Conservation (phyloP, 2,329 filamentous ascomycete species). For the Cordyceps militaris region DNA sequence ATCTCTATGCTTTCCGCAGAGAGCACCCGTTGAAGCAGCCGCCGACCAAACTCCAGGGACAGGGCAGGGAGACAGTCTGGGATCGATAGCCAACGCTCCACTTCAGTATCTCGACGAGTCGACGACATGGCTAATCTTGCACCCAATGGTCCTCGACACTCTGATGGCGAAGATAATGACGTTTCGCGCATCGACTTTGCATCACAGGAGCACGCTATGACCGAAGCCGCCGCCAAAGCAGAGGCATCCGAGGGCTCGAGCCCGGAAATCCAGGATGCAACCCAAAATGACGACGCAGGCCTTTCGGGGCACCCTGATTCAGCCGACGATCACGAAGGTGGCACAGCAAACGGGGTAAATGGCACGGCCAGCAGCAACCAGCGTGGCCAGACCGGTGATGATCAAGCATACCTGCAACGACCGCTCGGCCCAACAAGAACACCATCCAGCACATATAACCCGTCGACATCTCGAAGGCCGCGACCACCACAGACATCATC, state of each 20-base stretch:
- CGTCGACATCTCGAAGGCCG: constrained; percentile 51
- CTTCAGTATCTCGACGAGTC: not conserved
- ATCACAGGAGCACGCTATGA: constrained; percentile 29
- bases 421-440: constrained; percentile 64
- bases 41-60: not conserved
- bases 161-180: constrained; percentile 39
- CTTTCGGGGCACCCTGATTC: constrained; percentile 38
- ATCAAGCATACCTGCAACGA: constrained; percentile 44
- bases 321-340: constrained; percentile 16
- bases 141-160: constrained; percentile 51
- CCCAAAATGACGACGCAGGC: constrained; percentile 38
- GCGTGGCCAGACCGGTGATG: constrained; percentile 28
- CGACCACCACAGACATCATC: constrained; percentile 34
- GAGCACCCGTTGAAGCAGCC: constrained; percentile 1
- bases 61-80: not conserved
- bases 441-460: constrained; percentile 73
- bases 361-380: constrained; percentile 32
- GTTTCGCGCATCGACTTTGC: constrained; percentile 32
- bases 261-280: constrained; percentile 30
- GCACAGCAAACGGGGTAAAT: constrained; percentile 33
- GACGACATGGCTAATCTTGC: constrained; percentile 45
- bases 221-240: constrained; percentile 12
- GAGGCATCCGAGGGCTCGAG: constrained; percentile 15
- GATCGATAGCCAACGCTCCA: not conserved
- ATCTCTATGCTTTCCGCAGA: constrained; percentile 1